Evolutionary conservation across 2,329 filamentous ascomycete genomes (phyloP), one percentile per base, ranked within the genome.

Genomic region (Penicillium thymicola): DNA sequence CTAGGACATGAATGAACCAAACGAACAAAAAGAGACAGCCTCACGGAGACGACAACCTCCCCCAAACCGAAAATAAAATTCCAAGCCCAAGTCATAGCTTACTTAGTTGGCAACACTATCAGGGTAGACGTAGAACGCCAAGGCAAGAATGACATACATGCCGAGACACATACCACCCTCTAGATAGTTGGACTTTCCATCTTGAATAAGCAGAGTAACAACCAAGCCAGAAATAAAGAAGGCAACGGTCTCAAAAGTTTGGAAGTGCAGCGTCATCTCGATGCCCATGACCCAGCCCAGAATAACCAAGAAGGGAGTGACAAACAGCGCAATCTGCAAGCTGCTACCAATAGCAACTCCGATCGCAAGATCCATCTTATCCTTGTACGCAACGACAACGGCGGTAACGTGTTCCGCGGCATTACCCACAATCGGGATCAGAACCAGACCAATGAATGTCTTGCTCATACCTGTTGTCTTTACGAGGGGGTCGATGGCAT

Each of bases 151-250:
- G 46, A 78, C 75, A 59, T 75, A 81, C 79, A 81, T 78, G 68
- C 80, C 80, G 59, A 82, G 63, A 54, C 86, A 82, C 84, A 93
- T 89, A 46, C 88, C 88, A 43, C 89, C 89, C 72, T 93, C 89
- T 23, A 93, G 82, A 65, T 93, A 93, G 73, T 93, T 94, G 14
- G 86, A 90, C 73, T 89, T 90, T 67, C 90, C 90, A 68, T 93
- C 90, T 69, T 90, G 87, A 42, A 92, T 87, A 3, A 89, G 73
- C 85, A 92, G 55, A 9, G 76, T 89, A 34, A 91, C 88, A 32
- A 92, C 87, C 41, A 92, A 75, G 2, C 89, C 87, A 10, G 87
- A 89, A 51, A 92, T 80, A 55, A 88, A 89, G 72, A 92, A 92
- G 1, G 88, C 84, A 40, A 92, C 86, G 0, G 89, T 91, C 76